Percentiles rank a stretch among this genome's conserved stretches.
phyloP scores from a whole-genome alignment of 2,329 filamentous ascomycete species.

The Lasiodiplodia sp. region DNA sequence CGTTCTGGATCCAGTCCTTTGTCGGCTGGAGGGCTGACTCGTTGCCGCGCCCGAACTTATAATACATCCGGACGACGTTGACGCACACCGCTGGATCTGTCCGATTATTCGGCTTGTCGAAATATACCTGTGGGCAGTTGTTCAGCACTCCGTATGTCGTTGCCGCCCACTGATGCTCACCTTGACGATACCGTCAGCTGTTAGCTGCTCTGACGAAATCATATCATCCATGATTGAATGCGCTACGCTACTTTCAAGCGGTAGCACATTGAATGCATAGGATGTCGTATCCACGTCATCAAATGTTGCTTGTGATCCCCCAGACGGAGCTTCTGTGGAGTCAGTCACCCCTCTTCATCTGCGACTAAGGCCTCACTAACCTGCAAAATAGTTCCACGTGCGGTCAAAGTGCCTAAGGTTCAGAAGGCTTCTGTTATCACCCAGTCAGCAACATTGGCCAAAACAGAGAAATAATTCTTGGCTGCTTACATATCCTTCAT shows the following conservation, averaged over 20 bases:
- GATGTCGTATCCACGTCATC: conserved; percentile 48
- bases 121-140: conserved; percentile 39
- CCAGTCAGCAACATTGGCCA: neutral
- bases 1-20: conserved; percentile 37
- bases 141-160: neutral
- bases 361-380: conserved; percentile 23
- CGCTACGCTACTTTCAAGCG: conserved; percentile 23
- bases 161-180: neutral
- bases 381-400: conserved; percentile 41
- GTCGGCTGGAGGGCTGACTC: conserved; percentile 35
- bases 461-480: no score
- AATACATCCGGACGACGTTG: conserved; percentile 45
- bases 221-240: conserved; percentile 26
- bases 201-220: neutral
- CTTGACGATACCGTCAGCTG: conserved; percentile 22
- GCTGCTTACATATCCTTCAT: conserved; percentile 33
- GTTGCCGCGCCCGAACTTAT: conserved; percentile 39
- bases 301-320: conserved; percentile 37
- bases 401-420: conserved; percentile 19
- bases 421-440: conserved; percentile 25
- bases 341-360: conserved; percentile 14
- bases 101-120: conserved; percentile 38
- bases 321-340: conserved; percentile 16
- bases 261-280: conserved; percentile 39
- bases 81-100: conserved; percentile 41